Evolutionary conservation across 805 yeast species (phyloP).

Genomic region (Ogataea thermomethanolica): DNA sequence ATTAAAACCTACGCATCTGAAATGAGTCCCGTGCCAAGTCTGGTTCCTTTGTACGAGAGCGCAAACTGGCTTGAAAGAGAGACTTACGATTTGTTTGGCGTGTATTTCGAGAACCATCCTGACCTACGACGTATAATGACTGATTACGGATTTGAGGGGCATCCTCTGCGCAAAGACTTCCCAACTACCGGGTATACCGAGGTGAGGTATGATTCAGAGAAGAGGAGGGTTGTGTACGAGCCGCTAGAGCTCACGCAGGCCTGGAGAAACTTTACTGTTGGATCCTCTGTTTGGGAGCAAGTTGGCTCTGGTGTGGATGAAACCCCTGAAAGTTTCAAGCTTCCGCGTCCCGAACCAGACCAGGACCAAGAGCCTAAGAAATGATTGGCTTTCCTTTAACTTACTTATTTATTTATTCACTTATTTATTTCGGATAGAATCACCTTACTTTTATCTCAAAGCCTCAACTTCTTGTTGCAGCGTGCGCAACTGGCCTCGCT

Average conservation of each 20-base stretch:
- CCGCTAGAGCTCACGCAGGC: slow-evolving; percentile 91
- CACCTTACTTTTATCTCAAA: slow-evolving; percentile 7
- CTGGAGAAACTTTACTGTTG: slow-evolving; percentile 85
- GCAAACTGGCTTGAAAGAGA: slow-evolving; percentile 92
- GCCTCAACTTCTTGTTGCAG: slow-evolving; percentile 39
- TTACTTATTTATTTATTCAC: slow-evolving; percentile 21
- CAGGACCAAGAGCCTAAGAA: slow-evolving; percentile 37
- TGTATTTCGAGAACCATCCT: slow-evolving; percentile 85
- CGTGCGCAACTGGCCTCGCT: slow-evolving; percentile 55
- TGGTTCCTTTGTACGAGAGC: slow-evolving; percentile 70
- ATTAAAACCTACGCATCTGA: slow-evolving; percentile 88
- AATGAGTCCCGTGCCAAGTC: slow-evolving; percentile 75
- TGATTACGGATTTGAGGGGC: slow-evolving; percentile 90
- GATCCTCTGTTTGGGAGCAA: slow-evolving; percentile 88
- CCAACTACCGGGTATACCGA: slow-evolving; percentile 91
- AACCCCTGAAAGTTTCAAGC: slow-evolving; percentile 76
- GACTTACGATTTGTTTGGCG: slow-evolving; percentile 82
- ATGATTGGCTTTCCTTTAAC: slow-evolving; percentile 8
- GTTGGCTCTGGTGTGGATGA: slow-evolving; percentile 83
- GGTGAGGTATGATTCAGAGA: slow-evolving; percentile 86
- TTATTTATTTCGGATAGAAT: background rate
- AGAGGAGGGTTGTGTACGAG: slow-evolving; percentile 84
- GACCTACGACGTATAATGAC: slow-evolving; percentile 87
- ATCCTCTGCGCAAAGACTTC: slow-evolving; percentile 88
- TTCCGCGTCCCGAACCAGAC: slow-evolving; percentile 78